Base-by-base conservation (phyloP, 1,284 basidiomycete genomes). In the Tylopilus sp. region DNA sequence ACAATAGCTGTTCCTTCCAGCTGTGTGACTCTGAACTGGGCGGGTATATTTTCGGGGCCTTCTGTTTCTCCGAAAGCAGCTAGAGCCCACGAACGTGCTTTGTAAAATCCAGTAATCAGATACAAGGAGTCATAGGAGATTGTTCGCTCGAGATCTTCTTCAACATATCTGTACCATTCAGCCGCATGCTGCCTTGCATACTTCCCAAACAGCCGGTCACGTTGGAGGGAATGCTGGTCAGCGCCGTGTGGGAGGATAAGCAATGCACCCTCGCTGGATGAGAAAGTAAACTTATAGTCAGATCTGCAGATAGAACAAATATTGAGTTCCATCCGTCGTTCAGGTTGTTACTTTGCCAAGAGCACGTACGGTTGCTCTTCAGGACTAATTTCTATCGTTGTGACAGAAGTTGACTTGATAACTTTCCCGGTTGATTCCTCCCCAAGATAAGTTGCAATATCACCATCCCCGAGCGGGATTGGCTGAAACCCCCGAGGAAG, bases 91-190 rank as follows among this genome's bases (percentile, higher is more conserved):
- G 59, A 60, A 2, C 36, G 38, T 6, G 59, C 32, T 22, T 53
- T 60, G 53, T 60, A 60, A 39, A 54, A 60, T 18, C 59, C 59
- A 47, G 59, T 60, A 18, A 60, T 53, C 5, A 60, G 19, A 39
- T 53, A 60, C 24, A 60, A 52, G 7, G 59, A 60, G n/a, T 60
- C 32, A n/a, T 24, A n/a, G 36, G 47, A n/a, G 18, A 59, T 52
- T 18, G 24, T 36, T 26, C 36, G 58, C 10, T 44, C 33, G 49
- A 52, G 33, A 19, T 52, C 47, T 19, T 52, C 47, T 4, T 32
- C 22, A 13, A 53, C 59, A 18, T 54, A 60, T 19, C 53, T 53
- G 22, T 54, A 60, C 59, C 59, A 60, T 13, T 60, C 59, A 24
- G 38, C 26, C 10, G 59, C 59, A 47, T 54, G 52, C 29, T 60